phyloP scores from a whole-genome alignment of 1,284 basidiomycete genomes.

The Fomitopsis betulina region DNA sequence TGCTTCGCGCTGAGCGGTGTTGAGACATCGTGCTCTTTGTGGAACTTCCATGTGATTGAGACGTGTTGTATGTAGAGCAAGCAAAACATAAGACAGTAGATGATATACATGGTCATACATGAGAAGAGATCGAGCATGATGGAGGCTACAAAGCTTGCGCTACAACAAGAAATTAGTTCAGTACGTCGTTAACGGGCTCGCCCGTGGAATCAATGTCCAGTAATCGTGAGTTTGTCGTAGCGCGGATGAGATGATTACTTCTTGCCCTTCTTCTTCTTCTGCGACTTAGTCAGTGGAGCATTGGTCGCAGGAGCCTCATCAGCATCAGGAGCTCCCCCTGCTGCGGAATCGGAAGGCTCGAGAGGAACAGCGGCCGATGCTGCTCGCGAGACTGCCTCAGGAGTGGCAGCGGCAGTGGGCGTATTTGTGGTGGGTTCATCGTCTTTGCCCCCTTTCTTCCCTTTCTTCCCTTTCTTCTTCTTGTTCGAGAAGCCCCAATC shows the following conservation, averaged over 20 bases:
- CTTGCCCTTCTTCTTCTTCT: slow-evolving; percentile 8
- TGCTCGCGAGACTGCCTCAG: slow-evolving; percentile 15
- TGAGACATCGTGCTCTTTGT: neutral
- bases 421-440: neutral
- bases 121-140: neutral
- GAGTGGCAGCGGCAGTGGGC: slow-evolving; percentile 5
- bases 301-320: too few relatives aligned
- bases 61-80: neutral
- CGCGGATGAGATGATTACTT: slow-evolving; percentile 6
- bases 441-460: slow-evolving; percentile 16
- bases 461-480: slow-evolving; percentile 2
- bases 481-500: slow-evolving; percentile 9
- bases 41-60: neutral
- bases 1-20: neutral
- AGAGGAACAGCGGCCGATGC: slow-evolving; percentile 10
- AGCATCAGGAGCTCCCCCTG: too few relatives aligned
- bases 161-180: neutral
- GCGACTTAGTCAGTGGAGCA: neutral
- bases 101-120: neutral
- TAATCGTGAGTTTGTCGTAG: neutral
- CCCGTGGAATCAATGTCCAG: neutral
- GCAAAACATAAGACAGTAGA: neutral
- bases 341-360: neutral
- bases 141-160: neutral
- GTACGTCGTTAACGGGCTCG: neutral